Percentiles rank a stretch among this genome's conserved stretches.
Conservation (phyloP, 805 yeast genomes). For the Wickerhamiella qilinensis region DNA sequence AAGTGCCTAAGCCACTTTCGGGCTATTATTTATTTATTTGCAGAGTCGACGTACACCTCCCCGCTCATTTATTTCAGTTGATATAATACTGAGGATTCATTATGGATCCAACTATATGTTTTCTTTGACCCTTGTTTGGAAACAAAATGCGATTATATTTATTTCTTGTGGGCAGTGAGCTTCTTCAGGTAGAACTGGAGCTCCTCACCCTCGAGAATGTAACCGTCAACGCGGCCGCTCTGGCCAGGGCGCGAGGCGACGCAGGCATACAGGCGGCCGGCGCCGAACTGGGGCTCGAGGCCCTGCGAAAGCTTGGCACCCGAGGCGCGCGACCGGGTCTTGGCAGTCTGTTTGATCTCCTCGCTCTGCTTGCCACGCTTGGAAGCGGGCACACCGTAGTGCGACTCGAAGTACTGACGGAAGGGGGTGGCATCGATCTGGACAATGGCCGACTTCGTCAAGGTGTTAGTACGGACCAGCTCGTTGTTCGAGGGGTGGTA, state of each 20-base stretch:
- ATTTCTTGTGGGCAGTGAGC: conserved; percentile 92
- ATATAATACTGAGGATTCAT: not conserved
- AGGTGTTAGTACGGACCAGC: conserved; percentile 98
- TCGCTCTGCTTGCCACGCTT: conserved; percentile 50
- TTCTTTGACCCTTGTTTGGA: not conserved
- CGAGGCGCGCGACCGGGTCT: conserved; percentile 51
- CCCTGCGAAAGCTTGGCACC: conserved; percentile 74
- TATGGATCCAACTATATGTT: not conserved
- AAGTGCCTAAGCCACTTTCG: conserved; percentile 26
- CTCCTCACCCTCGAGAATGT: conserved; percentile 99
- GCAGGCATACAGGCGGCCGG: conserved; percentile 98
- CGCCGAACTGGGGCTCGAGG: conserved; percentile 91
- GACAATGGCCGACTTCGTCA: conserved; percentile 97
- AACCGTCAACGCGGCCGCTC: conserved; percentile 99
- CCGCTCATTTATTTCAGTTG: not conserved
- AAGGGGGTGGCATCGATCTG: conserved; percentile 99
- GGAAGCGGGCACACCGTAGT: conserved; percentile 66
- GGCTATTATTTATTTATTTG: conserved; percentile 5
- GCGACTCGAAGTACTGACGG: conserved; percentile 98
- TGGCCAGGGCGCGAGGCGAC: conserved; percentile 99
- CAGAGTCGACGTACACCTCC: too few relatives aligned
- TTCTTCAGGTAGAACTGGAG: conserved; percentile 99
- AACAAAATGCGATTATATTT: conserved; percentile 24
- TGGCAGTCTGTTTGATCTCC: conserved; percentile 72
- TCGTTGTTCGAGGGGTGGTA: conserved; percentile 99